Base-by-base conservation (phyloP, 371 early-diverging fungal species). In the Chytridium lagenaria region DNA sequence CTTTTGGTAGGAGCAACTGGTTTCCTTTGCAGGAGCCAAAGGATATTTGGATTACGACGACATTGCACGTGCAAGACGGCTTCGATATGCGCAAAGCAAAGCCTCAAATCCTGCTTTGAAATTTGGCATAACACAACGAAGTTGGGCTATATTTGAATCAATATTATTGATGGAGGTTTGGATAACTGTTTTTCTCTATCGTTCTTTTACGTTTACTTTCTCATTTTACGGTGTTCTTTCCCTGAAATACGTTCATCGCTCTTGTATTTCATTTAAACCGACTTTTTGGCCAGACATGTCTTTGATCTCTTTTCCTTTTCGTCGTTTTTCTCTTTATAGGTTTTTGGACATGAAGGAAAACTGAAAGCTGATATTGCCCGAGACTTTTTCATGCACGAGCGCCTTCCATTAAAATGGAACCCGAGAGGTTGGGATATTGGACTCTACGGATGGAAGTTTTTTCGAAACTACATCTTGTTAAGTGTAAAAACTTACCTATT, bases 381-480 rank as follows among this genome's bases (percentile, higher is more conserved):
- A 38, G 73, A 73, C 68, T 73, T 73, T 63, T 61, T 73, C 23
- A 15, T 73, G 44, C 30, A 73, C 50, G 73, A 73, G 38, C 37
- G 73, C 5, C 51, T 73, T 22, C 73, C 73, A 1, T 30, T 55
- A 30, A 73, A 73, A 38, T 73, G 73, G 73, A 68, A 68, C 31
- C 57, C 67, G 19, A 68, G 68, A 31, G 23, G 37, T 26, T 68
- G 68, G 73, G 63, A 73, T 30, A 50, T 50, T n/a, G 69, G 73
- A 19, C 40, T 68, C 59, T 73, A 50, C 30, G 73, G 68, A 7
- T 2, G 28, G 44, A 31, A 50, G 50, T 15, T 71, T 2, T 39
- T 3, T 52, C 34, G 30, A 1, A 31, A 44, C 23, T 64, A 49
- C 23, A 36, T 65, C 22, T 16, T 16, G 3, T 26, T 71, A 19